Conservation (phyloP, 371 early-diverging fungal genomes). For the Gilbertella persicaria region DNA sequence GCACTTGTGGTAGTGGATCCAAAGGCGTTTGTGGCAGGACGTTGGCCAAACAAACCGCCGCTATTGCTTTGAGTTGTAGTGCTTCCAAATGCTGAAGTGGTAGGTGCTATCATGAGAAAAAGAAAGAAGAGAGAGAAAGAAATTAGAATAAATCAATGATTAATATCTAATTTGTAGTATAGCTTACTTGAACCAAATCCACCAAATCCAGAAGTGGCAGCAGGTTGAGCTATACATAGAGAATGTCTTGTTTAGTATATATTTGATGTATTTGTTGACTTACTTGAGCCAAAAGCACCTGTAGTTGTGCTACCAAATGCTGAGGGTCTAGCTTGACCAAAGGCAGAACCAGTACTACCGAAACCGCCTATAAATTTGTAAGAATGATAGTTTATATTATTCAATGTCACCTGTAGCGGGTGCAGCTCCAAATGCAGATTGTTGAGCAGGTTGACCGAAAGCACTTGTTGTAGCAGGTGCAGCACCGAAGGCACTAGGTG, state of each 20-base stretch:
- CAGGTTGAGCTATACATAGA: constrained; percentile 25
- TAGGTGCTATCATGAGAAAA: constrained; percentile 12
- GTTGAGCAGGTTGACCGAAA: constrained; percentile 54
- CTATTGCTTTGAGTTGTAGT: constrained; percentile 35
- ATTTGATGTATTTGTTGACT: constrained; percentile 1
- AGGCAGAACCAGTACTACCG: constrained; percentile 45
- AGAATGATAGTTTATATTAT: background rate
- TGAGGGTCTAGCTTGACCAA: constrained; percentile 51
- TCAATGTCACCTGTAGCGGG: constrained; percentile 31
- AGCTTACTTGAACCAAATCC: constrained; percentile 48
- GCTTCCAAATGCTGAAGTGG: constrained; percentile 53
- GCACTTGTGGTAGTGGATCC: constrained; percentile 26
- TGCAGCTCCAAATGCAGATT: constrained; percentile 40
- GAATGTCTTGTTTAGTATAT: background rate
- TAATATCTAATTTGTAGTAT: constrained; percentile 19
- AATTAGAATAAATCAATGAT: background rate
- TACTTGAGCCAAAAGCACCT: constrained; percentile 36
- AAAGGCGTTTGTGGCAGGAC: constrained; percentile 34
- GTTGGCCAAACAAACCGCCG: constrained; percentile 51
- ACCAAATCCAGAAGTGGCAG: constrained; percentile 32
- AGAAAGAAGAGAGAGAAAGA: constrained; percentile 1
- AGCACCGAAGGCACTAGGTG: constrained; percentile 40
- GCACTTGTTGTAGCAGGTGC: constrained; percentile 43
- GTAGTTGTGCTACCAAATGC: constrained; percentile 36
- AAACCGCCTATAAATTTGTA: constrained; percentile 35